Evolutionary conservation across 2,329 filamentous ascomycete genomes (phyloP).

Genomic region (Exophiala dermatitidis): DNA sequence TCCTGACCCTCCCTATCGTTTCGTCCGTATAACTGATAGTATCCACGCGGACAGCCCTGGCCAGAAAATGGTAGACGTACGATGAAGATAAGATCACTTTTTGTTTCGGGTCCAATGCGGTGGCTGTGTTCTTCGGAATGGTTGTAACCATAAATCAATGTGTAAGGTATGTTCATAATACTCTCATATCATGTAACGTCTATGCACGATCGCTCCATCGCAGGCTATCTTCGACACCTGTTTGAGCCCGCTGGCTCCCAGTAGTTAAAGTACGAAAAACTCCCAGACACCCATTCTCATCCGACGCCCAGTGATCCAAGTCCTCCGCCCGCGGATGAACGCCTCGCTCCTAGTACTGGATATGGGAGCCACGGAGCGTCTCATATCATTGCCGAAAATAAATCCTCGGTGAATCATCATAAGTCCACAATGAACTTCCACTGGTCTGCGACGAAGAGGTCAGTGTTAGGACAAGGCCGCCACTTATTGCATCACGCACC

Average conservation of each 20-base stretch:
- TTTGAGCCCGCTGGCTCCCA: background rate
- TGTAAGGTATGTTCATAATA: no score
- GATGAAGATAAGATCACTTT: no score
- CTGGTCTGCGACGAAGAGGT: constrained; percentile 31
- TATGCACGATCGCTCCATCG: no score
- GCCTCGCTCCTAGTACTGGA: constrained; percentile 10
- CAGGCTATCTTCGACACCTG: background rate
- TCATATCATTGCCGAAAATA: background rate
- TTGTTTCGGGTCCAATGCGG: no score
- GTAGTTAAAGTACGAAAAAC: background rate
- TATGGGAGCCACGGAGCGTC: background rate
- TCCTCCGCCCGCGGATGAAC: constrained; percentile 7
- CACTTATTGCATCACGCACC: constrained; percentile 49
- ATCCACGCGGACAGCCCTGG: no score
- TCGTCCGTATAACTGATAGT: no score
- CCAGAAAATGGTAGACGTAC: no score
- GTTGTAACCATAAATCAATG: no score
- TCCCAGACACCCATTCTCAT: background rate
- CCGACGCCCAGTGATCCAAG: constrained; percentile 2
- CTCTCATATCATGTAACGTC: no score
- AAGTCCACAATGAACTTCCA: constrained; percentile 43
- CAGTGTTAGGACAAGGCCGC: background rate
- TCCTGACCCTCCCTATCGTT: background rate
- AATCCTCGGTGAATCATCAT: constrained; percentile 24
- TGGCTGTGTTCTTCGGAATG: no score